Conservation (phyloP, 257 asterid genomes). For the Solanum sejunctum region DNA sequence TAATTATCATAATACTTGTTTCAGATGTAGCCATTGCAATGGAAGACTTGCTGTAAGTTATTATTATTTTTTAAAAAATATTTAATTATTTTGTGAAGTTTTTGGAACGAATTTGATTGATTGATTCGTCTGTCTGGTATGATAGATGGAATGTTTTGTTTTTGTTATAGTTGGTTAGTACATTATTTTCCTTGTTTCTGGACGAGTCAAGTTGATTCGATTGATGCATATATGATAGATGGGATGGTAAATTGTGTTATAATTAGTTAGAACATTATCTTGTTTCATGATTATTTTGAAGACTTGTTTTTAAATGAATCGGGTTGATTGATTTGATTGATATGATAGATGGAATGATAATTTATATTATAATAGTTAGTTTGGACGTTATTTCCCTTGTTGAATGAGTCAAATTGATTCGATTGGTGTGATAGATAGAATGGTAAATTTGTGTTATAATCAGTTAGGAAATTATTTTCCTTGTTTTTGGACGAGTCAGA, state of each 20-base stretch:
- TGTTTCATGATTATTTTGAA: neutral
- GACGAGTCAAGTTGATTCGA: neutral
- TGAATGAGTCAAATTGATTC: neutral
- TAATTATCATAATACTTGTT: constrained; percentile 44
- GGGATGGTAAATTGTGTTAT: neutral
- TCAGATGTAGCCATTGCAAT: constrained; percentile 52
- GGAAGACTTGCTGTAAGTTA: constrained; percentile 42
- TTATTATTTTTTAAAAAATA: neutral
- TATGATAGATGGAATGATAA: neutral
- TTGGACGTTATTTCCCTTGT: too few relatives aligned
- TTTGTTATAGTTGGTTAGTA: neutral
- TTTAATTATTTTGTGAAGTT: neutral
- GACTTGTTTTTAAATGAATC: neutral
- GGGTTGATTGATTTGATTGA: neutral
- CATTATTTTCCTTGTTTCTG: neutral
- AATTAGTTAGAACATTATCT: neutral
- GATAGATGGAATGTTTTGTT: neutral
- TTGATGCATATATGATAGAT: neutral
- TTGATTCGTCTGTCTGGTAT: neutral
- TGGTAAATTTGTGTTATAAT: too few relatives aligned
- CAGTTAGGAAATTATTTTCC: neutral
- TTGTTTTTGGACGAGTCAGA: neutral
- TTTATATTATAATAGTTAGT: too few relatives aligned
- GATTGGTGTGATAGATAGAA: neutral
- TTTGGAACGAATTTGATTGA: neutral